A percentile compares a stretch with the other conserved stretches of the same genome.
Conservation (phyloP, 805 yeast genomes). For the Teunomyces gatunensis region DNA sequence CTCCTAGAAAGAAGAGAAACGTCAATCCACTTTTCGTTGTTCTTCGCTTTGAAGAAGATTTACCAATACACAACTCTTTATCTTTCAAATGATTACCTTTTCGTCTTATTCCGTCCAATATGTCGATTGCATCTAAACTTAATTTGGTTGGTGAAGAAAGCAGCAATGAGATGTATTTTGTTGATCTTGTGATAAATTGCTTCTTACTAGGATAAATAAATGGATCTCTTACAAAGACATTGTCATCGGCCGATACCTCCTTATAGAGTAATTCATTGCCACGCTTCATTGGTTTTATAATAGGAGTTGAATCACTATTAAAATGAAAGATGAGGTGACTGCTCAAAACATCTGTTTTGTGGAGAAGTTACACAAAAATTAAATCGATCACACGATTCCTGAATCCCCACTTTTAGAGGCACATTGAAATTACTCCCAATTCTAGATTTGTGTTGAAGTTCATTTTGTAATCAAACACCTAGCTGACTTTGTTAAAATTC, state of each 20-base stretch:
- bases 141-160: background rate
- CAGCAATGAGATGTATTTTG: background rate
- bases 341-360: background rate
- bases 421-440: no score
- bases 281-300: background rate
- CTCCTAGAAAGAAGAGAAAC: slow-evolving; percentile 25
- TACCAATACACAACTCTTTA: background rate
- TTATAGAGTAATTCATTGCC: background rate
- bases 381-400: no score
- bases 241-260: background rate
- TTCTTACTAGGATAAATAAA: background rate
- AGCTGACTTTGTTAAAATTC: no score
- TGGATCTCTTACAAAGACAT: background rate
- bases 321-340: background rate
- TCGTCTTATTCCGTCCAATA: background rate
- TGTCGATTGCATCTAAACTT: background rate
- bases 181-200: background rate
- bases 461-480: no score
- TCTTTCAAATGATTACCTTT: background rate
- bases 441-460: no score
- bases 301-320: background rate
- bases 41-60: background rate
- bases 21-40: background rate
- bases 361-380: background rate
- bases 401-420: no score